Percentiles rank a stretch among this genome's conserved stretches.
Evolutionary conservation across 768 basidiomycete genomes (phyloP).

Genomic region (Leccinellum rugosiceps): DNA sequence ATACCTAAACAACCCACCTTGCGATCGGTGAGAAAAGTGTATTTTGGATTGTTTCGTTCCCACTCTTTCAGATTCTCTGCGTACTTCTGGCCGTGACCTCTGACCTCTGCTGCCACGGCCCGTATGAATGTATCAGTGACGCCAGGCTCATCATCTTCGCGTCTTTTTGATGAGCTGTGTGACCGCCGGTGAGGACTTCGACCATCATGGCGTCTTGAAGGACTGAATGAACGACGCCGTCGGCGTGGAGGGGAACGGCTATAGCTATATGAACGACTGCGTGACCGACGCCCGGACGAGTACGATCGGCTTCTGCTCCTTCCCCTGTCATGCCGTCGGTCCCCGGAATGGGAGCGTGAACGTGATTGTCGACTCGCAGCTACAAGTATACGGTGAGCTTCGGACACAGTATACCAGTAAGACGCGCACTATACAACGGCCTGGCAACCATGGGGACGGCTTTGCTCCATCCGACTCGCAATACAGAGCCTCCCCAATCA

Average conservation of each 20-base stretch:
- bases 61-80: conserved; percentile 71
- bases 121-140: conserved; percentile 85
- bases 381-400: conserved; percentile 1
- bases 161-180: conserved; percentile 29
- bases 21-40: conserved; percentile 64
- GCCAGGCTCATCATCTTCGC: conserved; percentile 50
- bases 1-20: conserved; percentile 40
- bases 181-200: conserved; percentile 49
- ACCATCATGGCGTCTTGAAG: conserved; percentile 39
- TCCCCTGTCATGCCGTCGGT: conserved; percentile 24
- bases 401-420: neutral
- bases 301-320: conserved; percentile 27
- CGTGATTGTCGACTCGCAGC: conserved; percentile 27
- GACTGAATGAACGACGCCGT: conserved; percentile 50
- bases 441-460: conserved; percentile 83
- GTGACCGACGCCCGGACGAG: conserved; percentile 22
- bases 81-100: conserved; percentile 74
- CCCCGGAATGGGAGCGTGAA: conserved; percentile 35
- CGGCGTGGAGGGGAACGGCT: conserved; percentile 38
- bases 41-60: conserved; percentile 81
- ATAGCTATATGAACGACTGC: conserved; percentile 26
- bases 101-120: conserved; percentile 82
- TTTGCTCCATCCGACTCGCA: conserved; percentile 97
- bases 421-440: conserved; percentile 69
- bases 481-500: conserved; percentile 88